Evolutionary conservation across 345 rosid genomes (phyloP).

Genomic region (Rubroshorea leprosula): DNA sequence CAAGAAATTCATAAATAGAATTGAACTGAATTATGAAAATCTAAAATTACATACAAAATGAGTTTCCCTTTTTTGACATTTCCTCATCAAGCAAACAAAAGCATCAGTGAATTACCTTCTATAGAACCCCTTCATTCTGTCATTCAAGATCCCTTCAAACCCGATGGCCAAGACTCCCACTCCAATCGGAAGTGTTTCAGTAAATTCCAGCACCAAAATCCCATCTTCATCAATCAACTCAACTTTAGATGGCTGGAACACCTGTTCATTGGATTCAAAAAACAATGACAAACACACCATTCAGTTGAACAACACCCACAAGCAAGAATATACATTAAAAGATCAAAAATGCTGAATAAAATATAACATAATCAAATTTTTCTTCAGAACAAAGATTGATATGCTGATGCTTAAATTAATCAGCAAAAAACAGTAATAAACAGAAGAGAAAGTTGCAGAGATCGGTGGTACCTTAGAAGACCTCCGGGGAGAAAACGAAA

Average conservation of each 20-base stretch:
- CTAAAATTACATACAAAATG: no score
- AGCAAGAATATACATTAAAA: no score
- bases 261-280: conserved; percentile 34
- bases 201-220: conserved; percentile 72
- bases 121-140: conserved; percentile 90
- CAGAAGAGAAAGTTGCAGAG: neutral
- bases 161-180: conserved; percentile 51
- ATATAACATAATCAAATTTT: no score
- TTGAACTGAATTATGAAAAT: no score
- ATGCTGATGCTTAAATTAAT: no score
- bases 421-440: neutral
- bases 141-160: conserved; percentile 66
- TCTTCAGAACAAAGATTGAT: no score
- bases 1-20: no score
- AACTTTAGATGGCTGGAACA: conserved; percentile 42
- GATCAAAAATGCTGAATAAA: no score
- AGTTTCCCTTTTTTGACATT: no score
- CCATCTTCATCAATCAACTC: conserved; percentile 58
- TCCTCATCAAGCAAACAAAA: neutral
- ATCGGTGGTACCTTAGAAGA: conserved; percentile 49
- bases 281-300: neutral
- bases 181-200: conserved; percentile 51
- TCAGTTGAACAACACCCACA: no score
- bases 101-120: conserved; percentile 45
- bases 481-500: conserved; percentile 37